These are phyloP conservation scores for Plectosphaerella cucumerina DNA, from an alignment of 2,329 filamentous ascomycete species.

Conservation along the genomic window DNA sequence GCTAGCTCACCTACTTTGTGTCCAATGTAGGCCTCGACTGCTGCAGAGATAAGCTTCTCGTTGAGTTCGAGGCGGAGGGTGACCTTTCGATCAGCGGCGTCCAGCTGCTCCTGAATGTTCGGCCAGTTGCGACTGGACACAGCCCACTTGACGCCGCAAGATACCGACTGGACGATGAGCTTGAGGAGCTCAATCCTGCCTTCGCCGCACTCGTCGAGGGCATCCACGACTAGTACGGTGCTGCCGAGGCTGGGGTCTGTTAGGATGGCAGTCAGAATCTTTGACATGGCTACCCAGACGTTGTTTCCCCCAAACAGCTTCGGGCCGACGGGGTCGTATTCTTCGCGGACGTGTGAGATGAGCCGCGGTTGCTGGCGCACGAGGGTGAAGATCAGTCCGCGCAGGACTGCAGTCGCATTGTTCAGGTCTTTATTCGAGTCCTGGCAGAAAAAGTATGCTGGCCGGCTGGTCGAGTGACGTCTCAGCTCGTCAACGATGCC, in stretches of 20 bases:
- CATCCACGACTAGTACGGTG: constrained; percentile 26
- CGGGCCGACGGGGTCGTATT: constrained; percentile 17
- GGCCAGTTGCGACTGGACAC: constrained; percentile 36
- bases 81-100: constrained; percentile 9
- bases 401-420: constrained; percentile 32
- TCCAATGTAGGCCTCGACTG: constrained; percentile 29
- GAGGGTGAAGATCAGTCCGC: constrained; percentile 37
- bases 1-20: constrained; percentile 22
- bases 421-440: constrained; percentile 29
- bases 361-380: constrained; percentile 9
- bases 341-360: not conserved
- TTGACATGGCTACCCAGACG: constrained; percentile 24
- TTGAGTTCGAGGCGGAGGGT: constrained; percentile 32
- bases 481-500: constrained; percentile 30
- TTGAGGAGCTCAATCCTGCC: constrained; percentile 8
- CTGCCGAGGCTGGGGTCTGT: constrained; percentile 12
- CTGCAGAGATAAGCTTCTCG: constrained; percentile 20
- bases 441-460: constrained; percentile 39
- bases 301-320: constrained; percentile 9
- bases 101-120: constrained; percentile 28
- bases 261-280: constrained; percentile 16
- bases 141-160: constrained; percentile 33
- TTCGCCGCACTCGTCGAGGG: constrained; percentile 1
- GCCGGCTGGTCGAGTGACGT: constrained; percentile 13
- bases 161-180: constrained; percentile 7